A percentile compares a stretch with the other conserved stretches of the same genome.
phyloP scores from a whole-genome alignment of 192 early-diverging fungal species.

The Umbelopsis vinacea region DNA sequence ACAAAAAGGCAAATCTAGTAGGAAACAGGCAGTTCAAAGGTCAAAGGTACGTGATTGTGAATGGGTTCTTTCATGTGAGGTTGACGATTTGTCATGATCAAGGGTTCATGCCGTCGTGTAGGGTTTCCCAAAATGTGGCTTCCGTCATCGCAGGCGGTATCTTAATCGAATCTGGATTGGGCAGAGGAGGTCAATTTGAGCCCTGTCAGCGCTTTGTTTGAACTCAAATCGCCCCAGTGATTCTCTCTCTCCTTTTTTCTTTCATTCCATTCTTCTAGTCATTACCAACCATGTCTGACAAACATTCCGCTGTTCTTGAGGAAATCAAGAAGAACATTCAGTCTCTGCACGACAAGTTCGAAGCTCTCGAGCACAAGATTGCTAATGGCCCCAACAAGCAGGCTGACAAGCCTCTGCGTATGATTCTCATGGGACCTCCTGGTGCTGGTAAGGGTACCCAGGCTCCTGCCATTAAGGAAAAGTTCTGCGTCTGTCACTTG shows the following conservation, averaged over 20 bases:
- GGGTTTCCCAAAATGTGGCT: background rate
- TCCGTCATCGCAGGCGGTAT: background rate
- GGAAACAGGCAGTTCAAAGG: background rate
- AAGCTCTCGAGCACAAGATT: slow-evolving; percentile 43
- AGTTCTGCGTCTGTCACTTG: slow-evolving; percentile 96
- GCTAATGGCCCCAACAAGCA: slow-evolving; percentile 28
- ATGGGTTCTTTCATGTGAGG: background rate
- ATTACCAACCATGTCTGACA: slow-evolving; percentile 33
- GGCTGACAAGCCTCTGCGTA: slow-evolving; percentile 54
- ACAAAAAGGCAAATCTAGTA: background rate
- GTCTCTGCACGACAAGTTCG: slow-evolving; percentile 44
- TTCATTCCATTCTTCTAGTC: slow-evolving; percentile 6
- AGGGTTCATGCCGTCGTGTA: background rate
- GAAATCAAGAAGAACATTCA: slow-evolving; percentile 52
- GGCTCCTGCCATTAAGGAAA: slow-evolving; percentile 94
- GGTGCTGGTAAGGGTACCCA: slow-evolving; percentile 85
- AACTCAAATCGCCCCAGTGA: background rate
- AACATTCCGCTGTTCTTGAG: slow-evolving; percentile 44
- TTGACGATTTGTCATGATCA: background rate
- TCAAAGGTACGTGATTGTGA: background rate
- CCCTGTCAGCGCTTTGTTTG: slow-evolving; percentile 4
- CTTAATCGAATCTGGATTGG: slow-evolving; percentile 1
- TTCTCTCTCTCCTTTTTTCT: background rate
- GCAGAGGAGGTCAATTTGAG: background rate
- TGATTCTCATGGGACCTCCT: slow-evolving; percentile 92